Base-by-base conservation (phyloP, 768 basidiomycete species). In the Rhizopogon roseolus region DNA sequence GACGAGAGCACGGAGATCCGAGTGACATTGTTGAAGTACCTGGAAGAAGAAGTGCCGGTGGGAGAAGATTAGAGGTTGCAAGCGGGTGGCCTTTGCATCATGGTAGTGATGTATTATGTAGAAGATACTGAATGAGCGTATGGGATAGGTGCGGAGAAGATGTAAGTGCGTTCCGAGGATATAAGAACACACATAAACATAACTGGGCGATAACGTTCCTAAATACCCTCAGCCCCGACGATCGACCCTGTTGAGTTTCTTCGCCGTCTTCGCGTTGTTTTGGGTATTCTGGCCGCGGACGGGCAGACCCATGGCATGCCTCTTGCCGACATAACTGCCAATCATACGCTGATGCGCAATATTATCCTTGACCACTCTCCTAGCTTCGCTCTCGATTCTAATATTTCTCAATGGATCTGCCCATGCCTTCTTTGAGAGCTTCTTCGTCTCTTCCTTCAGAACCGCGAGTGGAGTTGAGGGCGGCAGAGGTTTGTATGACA, bases 21-120 rank as follows among this genome's bases (percentile, higher is more conserved):
- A 48, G 96, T 99, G 51, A 88, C 83, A 61, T 73, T 99, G 60
- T 73, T 97, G 53, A 90, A 93, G 70, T 88, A 96, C 65, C 69
- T 98, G 58, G 97, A 99, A 66, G 97, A 99, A 70, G 97, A 99
- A 69, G 85, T 96, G 27, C 94, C 94, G 1, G 80, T 90, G 41
- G 93, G 90, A 53, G 94, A 97, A 64, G 94, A 97, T 71, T 96
- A 77, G 71, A 69, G 29, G 56, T 58, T 59, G 51, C 61, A 56
- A 64, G 54, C 48, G 49, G 56, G 39, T 60, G 57, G 56, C 49
- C 29, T 50, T 22, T 48, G 8, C 34, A 42, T 55, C 42, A 32
- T 39, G 17, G 22, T 49, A 34, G 50, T 36, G 32, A 11, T 51
- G 50, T 51, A 51, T 43, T 50, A 28, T 46, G 22, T 28, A 28